Evolutionary conservation across 1,284 basidiomycete species (phyloP).

Genomic region (Singerocomus rubriflavus): DNA sequence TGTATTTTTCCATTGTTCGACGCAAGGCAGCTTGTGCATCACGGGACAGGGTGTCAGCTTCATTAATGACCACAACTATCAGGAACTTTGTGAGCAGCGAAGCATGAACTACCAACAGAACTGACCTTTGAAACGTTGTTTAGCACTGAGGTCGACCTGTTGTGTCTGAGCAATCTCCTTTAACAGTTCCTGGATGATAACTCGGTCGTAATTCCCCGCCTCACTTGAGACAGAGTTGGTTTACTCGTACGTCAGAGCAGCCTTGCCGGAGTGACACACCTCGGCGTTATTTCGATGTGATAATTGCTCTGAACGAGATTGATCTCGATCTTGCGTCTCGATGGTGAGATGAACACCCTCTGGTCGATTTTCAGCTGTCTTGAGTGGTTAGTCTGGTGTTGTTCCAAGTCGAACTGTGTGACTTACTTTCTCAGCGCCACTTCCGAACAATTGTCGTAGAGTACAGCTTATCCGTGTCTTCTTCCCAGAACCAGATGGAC

Average conservation of each 20-base stretch:
- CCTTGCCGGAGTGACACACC: constrained; percentile 45
- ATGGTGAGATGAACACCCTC: constrained; percentile 92
- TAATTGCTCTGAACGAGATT: constrained; percentile 98
- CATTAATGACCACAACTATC: constrained; percentile 96
- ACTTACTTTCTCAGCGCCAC: constrained; percentile 86
- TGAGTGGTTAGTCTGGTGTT: constrained; percentile 6
- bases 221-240: constrained; percentile 54
- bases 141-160: constrained; percentile 94
- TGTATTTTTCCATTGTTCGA: constrained; percentile 99
- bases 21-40: constrained; percentile 97
- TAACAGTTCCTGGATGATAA: constrained; percentile 95
- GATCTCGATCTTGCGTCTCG: constrained; percentile 92
- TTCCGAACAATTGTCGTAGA: constrained; percentile 86
- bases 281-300: constrained; percentile 97
- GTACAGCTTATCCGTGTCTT: constrained; percentile 95
- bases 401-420: background rate
- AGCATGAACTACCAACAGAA: constrained; percentile 2
- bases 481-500: constrained; percentile 95
- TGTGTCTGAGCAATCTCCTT: constrained; percentile 99
- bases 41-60: constrained; percentile 91
- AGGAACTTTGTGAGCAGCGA: constrained; percentile 2
- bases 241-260: background rate
- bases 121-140: constrained; percentile 93
- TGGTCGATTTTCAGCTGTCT: constrained; percentile 96
- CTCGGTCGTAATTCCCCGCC: constrained; percentile 93